phyloP scores from a whole-genome alignment of 2,329 filamentous ascomycete genomes.

The Penicillium sp. region DNA sequence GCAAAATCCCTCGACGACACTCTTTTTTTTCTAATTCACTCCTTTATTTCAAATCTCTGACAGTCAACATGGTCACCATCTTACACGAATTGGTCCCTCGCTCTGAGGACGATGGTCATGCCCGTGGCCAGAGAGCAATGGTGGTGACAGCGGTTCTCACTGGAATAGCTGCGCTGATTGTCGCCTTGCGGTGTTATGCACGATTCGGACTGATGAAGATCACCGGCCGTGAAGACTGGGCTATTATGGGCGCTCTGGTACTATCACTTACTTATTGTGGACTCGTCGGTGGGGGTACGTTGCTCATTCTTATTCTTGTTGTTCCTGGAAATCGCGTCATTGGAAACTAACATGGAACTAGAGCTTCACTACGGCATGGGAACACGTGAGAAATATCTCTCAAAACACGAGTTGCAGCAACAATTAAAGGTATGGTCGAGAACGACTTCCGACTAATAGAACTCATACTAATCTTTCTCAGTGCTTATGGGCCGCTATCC shows the following conservation, averaged over 20 bases:
- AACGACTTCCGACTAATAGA: neutral
- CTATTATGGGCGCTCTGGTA: conserved; percentile 29
- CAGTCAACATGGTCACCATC: conserved; percentile 1
- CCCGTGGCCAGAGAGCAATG: conserved; percentile 29
- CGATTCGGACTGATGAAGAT: conserved; percentile 30
- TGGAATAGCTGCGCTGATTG: conserved; percentile 21
- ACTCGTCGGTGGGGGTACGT: conserved; percentile 30
- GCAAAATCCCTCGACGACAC: neutral
- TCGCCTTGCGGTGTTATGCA: conserved; percentile 32
- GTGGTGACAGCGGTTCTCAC: conserved; percentile 34
- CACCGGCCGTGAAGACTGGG: conserved; percentile 36
- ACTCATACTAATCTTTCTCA: conserved; percentile 7
- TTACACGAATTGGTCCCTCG: conserved; percentile 19
- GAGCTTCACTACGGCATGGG: conserved; percentile 32
- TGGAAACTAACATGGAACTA: conserved; percentile 12
- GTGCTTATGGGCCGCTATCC: conserved; percentile 34
- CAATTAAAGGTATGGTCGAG: conserved; percentile 28
- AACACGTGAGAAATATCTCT: conserved; percentile 19
- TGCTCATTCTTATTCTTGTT: neutral
- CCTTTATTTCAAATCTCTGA: neutral
- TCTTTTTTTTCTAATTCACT: neutral
- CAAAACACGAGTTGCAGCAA: conserved; percentile 14
- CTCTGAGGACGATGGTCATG: conserved; percentile 12
- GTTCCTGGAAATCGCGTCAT: neutral
- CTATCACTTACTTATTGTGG: conserved; percentile 30